Percentiles rank a stretch among this genome's conserved stretches.
Evolutionary conservation across 371 early-diverging fungal genomes (phyloP).

Genomic region (Massospora cicadina): DNA sequence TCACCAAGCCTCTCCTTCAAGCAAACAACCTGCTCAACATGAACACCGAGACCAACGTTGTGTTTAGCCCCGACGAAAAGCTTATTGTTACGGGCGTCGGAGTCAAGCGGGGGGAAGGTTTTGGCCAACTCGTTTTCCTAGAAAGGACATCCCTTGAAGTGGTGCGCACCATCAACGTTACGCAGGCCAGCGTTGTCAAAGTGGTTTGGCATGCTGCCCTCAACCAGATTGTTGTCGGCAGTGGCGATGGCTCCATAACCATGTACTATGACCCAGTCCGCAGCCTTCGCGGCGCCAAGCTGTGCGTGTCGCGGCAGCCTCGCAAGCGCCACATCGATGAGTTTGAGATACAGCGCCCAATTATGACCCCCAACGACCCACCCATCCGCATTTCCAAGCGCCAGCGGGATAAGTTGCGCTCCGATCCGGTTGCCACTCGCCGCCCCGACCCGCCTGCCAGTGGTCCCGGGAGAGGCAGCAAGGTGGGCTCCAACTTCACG

Average conservation of each 20-base stretch:
- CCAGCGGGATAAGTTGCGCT: conserved; percentile 49
- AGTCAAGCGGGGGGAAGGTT: conserved; percentile 45
- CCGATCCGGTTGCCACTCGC: conserved; percentile 50
- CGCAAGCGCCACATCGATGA: conserved; percentile 49
- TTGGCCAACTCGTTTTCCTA: conserved; percentile 47
- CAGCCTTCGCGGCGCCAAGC: conserved; percentile 55
- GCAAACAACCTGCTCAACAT: conserved; percentile 35
- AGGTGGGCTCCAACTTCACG: conserved; percentile 55
- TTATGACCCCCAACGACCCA: conserved; percentile 67
- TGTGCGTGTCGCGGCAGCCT: conserved; percentile 42
- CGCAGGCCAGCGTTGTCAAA: conserved; percentile 46
- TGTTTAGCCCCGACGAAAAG: conserved; percentile 72
- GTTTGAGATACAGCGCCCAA: conserved; percentile 41
- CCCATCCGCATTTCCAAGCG: conserved; percentile 42
- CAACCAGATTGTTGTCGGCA: conserved; percentile 72
- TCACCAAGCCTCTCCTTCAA: conserved; percentile 39
- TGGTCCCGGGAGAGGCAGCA: conserved; percentile 75
- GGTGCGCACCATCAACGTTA: conserved; percentile 23
- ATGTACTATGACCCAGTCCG: conserved; percentile 60
- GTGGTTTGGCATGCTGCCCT: conserved; percentile 74
- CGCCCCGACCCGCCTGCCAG: conserved; percentile 58
- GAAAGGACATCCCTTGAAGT: conserved; percentile 45
- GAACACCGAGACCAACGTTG: conserved; percentile 69
- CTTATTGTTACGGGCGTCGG: conserved; percentile 48
- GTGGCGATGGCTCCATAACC: conserved; percentile 48